Evolutionary conservation across 2,329 filamentous ascomycete genomes (phyloP), one percentile per base, ranked within the genome.

Genomic region (Pseudogymnoascus sp.): DNA sequence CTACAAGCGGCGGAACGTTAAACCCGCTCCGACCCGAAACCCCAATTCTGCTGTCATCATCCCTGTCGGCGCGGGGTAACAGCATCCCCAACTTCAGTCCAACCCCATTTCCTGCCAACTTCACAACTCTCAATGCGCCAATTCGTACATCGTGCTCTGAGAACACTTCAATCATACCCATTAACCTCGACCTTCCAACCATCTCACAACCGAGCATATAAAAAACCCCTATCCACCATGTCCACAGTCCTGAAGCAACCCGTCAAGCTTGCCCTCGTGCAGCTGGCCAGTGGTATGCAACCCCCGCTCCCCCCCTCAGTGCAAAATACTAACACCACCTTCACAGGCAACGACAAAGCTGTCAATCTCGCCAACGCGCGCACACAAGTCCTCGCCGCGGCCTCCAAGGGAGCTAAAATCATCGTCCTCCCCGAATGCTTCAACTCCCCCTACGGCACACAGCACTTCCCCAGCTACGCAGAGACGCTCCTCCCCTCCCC

Each of bases 341-440:
- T 14, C 34, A 62, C 72, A 88, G 81, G 90, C 67, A 78, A 88
- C 68, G 91, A 96, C 80, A 99, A 99, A 80, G 75, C 86, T 10
- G 83, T 83, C 69, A 99, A 99, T 78, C 90, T 99, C 67, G 74
- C 82, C 21, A 88, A 88, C 75, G 93, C 95, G 11, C 88, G 90
- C 64, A 81, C 83, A 48, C 93, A 95, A 75, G 92, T 98, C 65
- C 83, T 92, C 67, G 87, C 92, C 75, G 93, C 95, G 4, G 88
- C 92, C 23, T 76, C 80, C 25, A 79, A 79, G 3, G 93, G 93
- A 69, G 92, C 93, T 66, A 86, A 90, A 64, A 86, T 99, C 65
- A 88, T 98, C 68, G 92, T 98, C 36, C 85, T 99, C 16, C 95
- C 95, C 37, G 95, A 99, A 80, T 99, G 95, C 82, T 99, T 99